Percentiles rank a stretch among this genome's conserved stretches.
Evolutionary conservation across 1,284 basidiomycete species (phyloP).

Genomic region (Vanrija sp.): DNA sequence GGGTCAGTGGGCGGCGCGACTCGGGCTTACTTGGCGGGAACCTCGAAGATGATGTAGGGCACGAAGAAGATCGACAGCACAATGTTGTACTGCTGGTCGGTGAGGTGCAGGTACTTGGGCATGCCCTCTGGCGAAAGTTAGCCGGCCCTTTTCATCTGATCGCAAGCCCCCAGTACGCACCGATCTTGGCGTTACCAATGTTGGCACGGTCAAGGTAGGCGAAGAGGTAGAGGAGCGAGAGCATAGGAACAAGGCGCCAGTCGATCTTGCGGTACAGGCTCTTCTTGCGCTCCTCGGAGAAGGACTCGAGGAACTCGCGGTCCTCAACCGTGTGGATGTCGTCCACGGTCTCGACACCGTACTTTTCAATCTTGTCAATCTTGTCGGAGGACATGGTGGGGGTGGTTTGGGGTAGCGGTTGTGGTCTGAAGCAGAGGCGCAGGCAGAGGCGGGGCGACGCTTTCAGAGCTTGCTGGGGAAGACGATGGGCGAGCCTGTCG

Average conservation of each 20-base stretch:
- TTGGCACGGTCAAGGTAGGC: slow-evolving; percentile 60
- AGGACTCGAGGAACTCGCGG: slow-evolving; percentile 3
- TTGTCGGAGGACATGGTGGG: no score
- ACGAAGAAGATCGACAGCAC: slow-evolving; percentile 30
- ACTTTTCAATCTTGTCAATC: no score
- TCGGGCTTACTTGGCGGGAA: slow-evolving; percentile 22
- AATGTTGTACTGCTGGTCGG: slow-evolving; percentile 26
- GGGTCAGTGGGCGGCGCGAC: no score
- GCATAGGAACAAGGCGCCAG: slow-evolving; percentile 23
- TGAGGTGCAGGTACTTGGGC: slow-evolving; percentile 11
- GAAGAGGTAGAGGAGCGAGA: slow-evolving; percentile 62
- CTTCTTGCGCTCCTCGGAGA: neutral
- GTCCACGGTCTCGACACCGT: no score
- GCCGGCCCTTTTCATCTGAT: no score
- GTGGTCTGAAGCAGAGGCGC: no score
- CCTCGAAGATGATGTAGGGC: slow-evolving; percentile 39
- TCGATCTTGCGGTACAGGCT: slow-evolving; percentile 17
- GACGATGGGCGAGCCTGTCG: no score
- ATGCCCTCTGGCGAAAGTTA: neutral
- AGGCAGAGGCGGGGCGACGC: no score
- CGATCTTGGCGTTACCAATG: slow-evolving; percentile 28
- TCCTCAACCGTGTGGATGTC: neutral
- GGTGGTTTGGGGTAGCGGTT: no score
- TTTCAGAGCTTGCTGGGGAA: no score
- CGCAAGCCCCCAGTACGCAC: slow-evolving; percentile 6